Evolutionary conservation across 1,284 basidiomycete genomes (phyloP), one percentile per base, ranked within the genome.

Genomic region (Ceratobasidium sp.): DNA sequence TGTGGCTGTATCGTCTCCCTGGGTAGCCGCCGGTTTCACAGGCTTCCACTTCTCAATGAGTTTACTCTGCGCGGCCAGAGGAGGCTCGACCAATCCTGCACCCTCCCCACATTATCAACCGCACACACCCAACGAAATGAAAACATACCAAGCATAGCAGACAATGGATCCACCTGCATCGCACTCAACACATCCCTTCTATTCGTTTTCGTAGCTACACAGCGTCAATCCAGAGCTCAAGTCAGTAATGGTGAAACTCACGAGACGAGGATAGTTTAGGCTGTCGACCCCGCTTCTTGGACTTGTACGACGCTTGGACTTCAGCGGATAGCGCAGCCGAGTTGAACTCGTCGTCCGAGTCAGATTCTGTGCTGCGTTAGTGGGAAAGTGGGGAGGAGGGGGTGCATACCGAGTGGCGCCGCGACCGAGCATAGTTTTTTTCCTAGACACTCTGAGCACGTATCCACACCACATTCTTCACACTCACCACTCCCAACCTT

Each of bases 321-420:
- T 70, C 69, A 25, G 69, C 57, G 8, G 53, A 15, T 17, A 65
- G 62, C 6, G 62, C 27, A n/a, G 35, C 49, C 17, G 52, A 13
- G 29, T 70, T 70, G 31, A 70, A 70, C 17, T 70, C 69, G 20
- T 70, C 58, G 43, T 70, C 69, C 50, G 69, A 70, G 29, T 70
- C 69, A 7, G 40, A 54, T n/a, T 54, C 62, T 65, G 34, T 27
- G 4, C 13, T 42, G 31, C 20, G 52, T 32, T 38, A 15, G 4
- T 35, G 38, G 13, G 15, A n/a, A 55, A 27, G 38, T 15, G 10
- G 20, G 38, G 15, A 50, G 29, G 6, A 40, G 54, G 17, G 31
- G 15, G n/a, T 29, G n/a, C 31, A 17, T 15, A 53, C 62, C 62
- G 10, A 65, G 35, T 38, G 62, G 62, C 1, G 62, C 62, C 1